Percentiles rank a stretch among this genome's conserved stretches.
These are phyloP conservation scores for Penstemon davidsonii DNA, from an alignment of 257 asterid genomes.

Conservation along the genomic window DNA sequence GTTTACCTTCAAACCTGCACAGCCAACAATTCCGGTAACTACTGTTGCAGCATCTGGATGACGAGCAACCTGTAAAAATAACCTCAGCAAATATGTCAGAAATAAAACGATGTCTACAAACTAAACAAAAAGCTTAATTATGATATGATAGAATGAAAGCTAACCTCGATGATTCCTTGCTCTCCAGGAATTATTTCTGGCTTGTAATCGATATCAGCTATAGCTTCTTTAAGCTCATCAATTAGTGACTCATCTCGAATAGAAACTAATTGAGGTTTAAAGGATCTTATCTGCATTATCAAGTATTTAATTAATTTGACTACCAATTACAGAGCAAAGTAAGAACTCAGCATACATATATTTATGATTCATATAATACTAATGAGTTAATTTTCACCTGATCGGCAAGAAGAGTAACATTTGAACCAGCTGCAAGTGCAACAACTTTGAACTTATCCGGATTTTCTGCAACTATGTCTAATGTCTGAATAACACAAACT, in stretches of 20 bases:
- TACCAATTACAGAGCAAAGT: neutral
- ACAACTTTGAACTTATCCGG: conserved; percentile 84
- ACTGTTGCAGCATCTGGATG: conserved; percentile 95
- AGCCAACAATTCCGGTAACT: conserved; percentile 97
- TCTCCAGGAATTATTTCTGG: conserved; percentile 98
- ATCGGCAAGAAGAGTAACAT: conserved; percentile 95
- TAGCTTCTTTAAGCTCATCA: conserved; percentile 83
- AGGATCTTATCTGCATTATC: conserved; percentile 65
- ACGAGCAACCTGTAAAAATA: conserved; percentile 79
- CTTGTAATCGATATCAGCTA: conserved; percentile 69
- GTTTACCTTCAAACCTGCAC: conserved; percentile 96
- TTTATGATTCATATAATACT: neutral
- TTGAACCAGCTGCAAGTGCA: conserved; percentile 99
- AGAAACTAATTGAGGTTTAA: conserved; percentile 86
- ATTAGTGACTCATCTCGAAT: conserved; percentile 69
- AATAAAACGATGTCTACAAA: conserved; percentile 8
- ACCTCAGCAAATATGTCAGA: conserved; percentile 8
- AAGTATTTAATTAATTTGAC: conserved; percentile 9
- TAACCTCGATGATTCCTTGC: conserved; percentile 87
- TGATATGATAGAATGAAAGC: conserved; percentile 18
- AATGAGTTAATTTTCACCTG: conserved; percentile 53
- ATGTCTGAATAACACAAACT: conserved; percentile 55
- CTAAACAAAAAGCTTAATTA: conserved; percentile 5
- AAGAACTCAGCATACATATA: conserved; percentile 4
- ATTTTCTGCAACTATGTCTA: conserved; percentile 95